Evolutionary conservation across 768 basidiomycete species (phyloP).

Genomic region (Serpula lacrymans): DNA sequence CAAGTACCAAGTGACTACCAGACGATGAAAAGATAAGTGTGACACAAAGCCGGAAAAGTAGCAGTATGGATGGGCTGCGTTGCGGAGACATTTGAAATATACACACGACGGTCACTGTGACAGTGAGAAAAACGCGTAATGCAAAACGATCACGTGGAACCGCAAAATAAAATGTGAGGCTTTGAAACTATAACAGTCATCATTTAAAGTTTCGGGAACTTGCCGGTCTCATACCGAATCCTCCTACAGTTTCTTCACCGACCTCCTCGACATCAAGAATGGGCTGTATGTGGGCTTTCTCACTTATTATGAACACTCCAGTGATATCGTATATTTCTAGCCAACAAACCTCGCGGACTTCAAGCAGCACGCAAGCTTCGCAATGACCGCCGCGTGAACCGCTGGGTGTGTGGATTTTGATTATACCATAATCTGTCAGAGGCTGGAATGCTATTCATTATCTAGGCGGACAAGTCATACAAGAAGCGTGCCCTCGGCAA

Average conservation of each 20-base stretch:
- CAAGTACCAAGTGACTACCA: too few species aligned
- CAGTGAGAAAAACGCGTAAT: background rate
- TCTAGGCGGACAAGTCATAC: constrained; percentile 94
- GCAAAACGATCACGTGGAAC: constrained; percentile 9
- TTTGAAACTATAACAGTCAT: constrained; percentile 41
- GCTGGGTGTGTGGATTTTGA: constrained; percentile 70
- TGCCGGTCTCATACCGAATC: constrained; percentile 17
- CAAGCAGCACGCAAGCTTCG: constrained; percentile 99
- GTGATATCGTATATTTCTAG: constrained; percentile 34
- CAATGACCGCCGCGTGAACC: constrained; percentile 89
- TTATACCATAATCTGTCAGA: constrained; percentile 1
- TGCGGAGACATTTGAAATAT: too few species aligned
- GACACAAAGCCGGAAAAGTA: too few species aligned
- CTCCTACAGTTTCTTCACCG: constrained; percentile 30
- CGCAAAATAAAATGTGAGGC: constrained; percentile 17
- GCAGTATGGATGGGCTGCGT: too few species aligned
- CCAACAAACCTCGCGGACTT: constrained; percentile 99
- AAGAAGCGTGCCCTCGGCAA: constrained; percentile 99
- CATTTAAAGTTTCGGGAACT: constrained; percentile 40
- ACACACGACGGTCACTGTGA: too few species aligned
- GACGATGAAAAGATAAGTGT: too few species aligned
- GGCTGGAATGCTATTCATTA: constrained; percentile 12
- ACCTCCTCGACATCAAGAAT: constrained; percentile 63
- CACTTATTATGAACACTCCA: constrained; percentile 4
- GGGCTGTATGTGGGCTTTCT: constrained; percentile 67